A percentile compares a stretch with the other conserved stretches of the same genome.
These are phyloP conservation scores for Ramaria sp. DNA, from an alignment of 768 basidiomycete genomes.

Conservation along the genomic window DNA sequence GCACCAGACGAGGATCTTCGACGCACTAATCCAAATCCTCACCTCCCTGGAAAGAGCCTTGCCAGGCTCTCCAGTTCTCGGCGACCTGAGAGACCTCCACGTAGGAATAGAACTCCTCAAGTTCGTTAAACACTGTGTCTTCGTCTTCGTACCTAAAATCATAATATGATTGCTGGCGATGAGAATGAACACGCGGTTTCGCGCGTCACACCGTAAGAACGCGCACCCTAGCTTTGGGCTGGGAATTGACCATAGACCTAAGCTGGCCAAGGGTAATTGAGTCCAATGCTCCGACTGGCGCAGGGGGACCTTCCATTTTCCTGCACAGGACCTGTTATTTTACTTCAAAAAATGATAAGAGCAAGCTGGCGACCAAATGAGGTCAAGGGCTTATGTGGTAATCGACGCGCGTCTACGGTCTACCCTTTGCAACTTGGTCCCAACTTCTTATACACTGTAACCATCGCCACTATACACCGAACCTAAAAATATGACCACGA, in stretches of 20 bases:
- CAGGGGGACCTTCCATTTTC: slow-evolving; percentile 3
- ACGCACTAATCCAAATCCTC: slow-evolving; percentile 16
- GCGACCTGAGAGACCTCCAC: slow-evolving; percentile 87
- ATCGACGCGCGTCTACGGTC: background rate
- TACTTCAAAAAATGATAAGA: no score
- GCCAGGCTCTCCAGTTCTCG: slow-evolving; percentile 82
- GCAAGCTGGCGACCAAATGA: no score
- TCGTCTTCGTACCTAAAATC: slow-evolving; percentile 95
- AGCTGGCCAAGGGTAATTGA: slow-evolving; percentile 51
- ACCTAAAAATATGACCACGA: slow-evolving; percentile 1
- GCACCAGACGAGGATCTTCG: background rate
- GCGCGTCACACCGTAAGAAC: slow-evolving; percentile 9
- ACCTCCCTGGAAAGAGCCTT: slow-evolving; percentile 75
- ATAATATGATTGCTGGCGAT: slow-evolving; percentile 66
- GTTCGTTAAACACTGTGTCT: slow-evolving; percentile 90
- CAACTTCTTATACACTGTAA: background rate
- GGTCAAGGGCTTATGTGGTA: no score
- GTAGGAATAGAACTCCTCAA: slow-evolving; percentile 97
- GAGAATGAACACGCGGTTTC: background rate
- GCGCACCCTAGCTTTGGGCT: slow-evolving; percentile 66
- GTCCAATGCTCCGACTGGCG: background rate
- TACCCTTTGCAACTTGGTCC: background rate
- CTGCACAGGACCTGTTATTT: no score
- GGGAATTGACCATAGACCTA: slow-evolving; percentile 57
- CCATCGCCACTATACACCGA: background rate